Evolutionary conservation across 1,284 basidiomycete genomes (phyloP), one percentile per base, ranked within the genome.

Genomic region (Fistulinella staudtii): DNA sequence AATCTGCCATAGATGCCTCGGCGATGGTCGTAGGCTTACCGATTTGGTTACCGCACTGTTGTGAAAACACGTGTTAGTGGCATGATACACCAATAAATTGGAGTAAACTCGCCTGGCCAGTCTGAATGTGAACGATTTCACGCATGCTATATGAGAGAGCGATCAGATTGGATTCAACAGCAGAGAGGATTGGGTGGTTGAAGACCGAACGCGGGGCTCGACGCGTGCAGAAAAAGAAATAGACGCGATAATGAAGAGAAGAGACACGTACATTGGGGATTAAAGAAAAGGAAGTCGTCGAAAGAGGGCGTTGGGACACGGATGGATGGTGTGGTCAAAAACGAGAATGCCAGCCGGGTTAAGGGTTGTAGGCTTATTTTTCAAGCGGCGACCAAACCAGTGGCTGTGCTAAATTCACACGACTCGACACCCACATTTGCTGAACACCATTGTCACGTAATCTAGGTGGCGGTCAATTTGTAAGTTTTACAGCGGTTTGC

Each of bases 111-210:
- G 89, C 88, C 82, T 93, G 89, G 75, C 92, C 92, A 60, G 93
- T 94, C 72, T 95, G 93, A 63, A 95, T 82, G 75, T 95, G 93
- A 66, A 95, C 92, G 72, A 95, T 94, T 83, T 94, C 92, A 79
- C 91, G 86, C 90, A 93, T 90, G 75, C 86, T 90, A 55, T 41
- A 60, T 52, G n/a, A 55, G 53, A 53, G 46, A 53, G 52, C 34
- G 41, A 59, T 69, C 57, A 72, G 67, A 46, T 44, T 50, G 47
- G 51, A 39, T 31, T 41, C 36, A 39, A 54, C 49, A 42, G 11
- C 24, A 36, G 33, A 52, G 45, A 42, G 48, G 36, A 36, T 47
- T 49, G 52, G 67, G 66, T 71, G 71, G 68, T 68, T 67, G 64
- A 68, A 67, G 66, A 63, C 61, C 55, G 52, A 69, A 68, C 66